A percentile compares a stretch with the other conserved stretches of the same genome.
Conservation (phyloP, 2,329 filamentous ascomycete genomes). For the Periconia sp. region DNA sequence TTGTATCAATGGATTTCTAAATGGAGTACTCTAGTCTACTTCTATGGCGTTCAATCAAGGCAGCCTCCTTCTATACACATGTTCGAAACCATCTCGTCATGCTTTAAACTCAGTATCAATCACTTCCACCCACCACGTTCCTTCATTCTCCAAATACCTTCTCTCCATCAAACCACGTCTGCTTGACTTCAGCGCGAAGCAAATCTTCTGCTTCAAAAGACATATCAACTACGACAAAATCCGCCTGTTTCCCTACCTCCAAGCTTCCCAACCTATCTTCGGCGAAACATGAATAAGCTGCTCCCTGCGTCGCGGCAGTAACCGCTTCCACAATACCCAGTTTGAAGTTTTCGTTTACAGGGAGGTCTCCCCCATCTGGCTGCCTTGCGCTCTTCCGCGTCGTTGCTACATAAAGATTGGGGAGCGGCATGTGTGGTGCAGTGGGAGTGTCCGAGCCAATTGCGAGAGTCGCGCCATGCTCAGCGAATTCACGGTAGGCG, state of each 20-base stretch:
- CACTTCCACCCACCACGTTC: not conserved
- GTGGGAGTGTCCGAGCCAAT: constrained; percentile 64
- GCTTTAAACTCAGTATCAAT: not conserved
- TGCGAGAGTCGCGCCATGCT: constrained; percentile 55
- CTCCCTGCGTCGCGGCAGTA: constrained; percentile 56
- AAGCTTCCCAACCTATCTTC: constrained; percentile 58
- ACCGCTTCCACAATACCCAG: constrained; percentile 58
- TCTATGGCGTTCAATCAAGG: not conserved
- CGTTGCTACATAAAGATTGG: constrained; percentile 62
- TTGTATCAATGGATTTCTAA: not conserved
- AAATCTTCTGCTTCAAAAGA: constrained; percentile 52
- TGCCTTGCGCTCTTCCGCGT: constrained; percentile 59
- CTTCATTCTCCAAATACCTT: constrained; percentile 19
- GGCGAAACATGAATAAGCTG: constrained; percentile 61
- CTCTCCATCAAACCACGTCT: constrained; percentile 59
- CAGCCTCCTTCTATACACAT: too few species aligned
- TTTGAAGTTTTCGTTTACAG: constrained; percentile 57
- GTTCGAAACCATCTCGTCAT: too few species aligned
- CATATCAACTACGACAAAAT: constrained; percentile 60
- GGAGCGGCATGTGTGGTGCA: constrained; percentile 57
- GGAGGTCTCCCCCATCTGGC: constrained; percentile 40
- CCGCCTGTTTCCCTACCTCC: constrained; percentile 56
- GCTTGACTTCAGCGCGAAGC: constrained; percentile 48
- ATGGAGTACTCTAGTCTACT: not conserved
- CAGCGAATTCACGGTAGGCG: constrained; percentile 64